Evolutionary conservation across 1,284 basidiomycete species (phyloP).

Genomic region (Kalmanozyma brasiliensis): DNA sequence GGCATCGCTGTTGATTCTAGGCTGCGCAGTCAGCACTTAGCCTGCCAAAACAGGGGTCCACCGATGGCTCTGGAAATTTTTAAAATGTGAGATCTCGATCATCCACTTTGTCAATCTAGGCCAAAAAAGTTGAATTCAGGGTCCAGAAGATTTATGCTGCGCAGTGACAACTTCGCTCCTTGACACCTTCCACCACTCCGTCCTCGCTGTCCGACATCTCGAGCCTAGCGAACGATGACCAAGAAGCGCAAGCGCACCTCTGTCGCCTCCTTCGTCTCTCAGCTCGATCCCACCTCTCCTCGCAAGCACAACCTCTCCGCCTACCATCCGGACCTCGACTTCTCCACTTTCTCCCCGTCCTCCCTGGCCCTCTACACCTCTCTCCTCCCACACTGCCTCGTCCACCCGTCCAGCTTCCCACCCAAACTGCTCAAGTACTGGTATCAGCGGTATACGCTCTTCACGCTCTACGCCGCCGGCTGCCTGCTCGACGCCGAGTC

Average conservation of each 20-base stretch:
- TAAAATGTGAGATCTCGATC: no score
- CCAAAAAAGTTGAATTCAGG: no score
- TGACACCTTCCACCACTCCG: not conserved
- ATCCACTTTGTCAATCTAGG: no score
- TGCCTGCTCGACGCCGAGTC: slow-evolving; percentile 80
- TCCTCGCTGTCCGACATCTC: not conserved
- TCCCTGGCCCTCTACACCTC: slow-evolving; percentile 8
- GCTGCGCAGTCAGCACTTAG: no score
- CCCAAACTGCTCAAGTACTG: slow-evolving; percentile 42
- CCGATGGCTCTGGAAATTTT: not conserved
- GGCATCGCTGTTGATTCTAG: no score
- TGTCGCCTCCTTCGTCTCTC: slow-evolving; percentile 6
- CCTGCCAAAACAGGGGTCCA: no score
- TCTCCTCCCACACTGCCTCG: slow-evolving; percentile 19
- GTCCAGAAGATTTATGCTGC: no score
- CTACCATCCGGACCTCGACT: slow-evolving; percentile 33
- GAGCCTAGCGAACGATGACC: slow-evolving; percentile 2
- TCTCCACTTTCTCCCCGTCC: not conserved
- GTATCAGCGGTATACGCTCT: slow-evolving; percentile 50
- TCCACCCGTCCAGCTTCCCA: slow-evolving; percentile 25
- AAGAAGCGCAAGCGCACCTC: slow-evolving; percentile 39
- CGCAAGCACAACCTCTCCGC: slow-evolving; percentile 19
- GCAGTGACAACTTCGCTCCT: not conserved
- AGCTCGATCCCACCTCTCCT: slow-evolving; percentile 4
- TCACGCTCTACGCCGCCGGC: slow-evolving; percentile 56